Evolutionary conservation across 78 protist species (phyloP).

Genomic region (Cavenderia fasciculata): DNA sequence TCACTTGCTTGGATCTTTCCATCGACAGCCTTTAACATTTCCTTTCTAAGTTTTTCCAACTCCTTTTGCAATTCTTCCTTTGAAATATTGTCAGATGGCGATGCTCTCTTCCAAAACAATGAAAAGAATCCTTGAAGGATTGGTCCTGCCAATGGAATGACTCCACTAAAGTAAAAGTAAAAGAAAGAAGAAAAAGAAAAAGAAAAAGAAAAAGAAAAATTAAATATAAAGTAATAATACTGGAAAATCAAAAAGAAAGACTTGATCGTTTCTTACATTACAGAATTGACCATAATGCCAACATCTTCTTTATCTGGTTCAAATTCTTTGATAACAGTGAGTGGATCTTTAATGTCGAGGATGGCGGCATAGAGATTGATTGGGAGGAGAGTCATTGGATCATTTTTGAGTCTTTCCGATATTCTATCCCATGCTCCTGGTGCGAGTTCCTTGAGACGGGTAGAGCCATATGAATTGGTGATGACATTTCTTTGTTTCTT

Average conservation of each 20-base stretch:
- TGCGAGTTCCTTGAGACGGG: not conserved
- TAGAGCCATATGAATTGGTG: not conserved
- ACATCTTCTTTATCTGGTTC: constrained; percentile 20
- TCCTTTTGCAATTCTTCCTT: not conserved
- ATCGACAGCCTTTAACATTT: no score
- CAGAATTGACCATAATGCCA: not conserved
- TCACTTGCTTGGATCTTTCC: no score
- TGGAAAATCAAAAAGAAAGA: no score
- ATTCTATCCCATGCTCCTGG: not conserved
- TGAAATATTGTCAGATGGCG: not conserved
- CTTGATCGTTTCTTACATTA: not conserved
- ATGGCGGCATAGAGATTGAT: not conserved
- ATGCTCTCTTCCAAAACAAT: not conserved
- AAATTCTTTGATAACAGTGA: not conserved
- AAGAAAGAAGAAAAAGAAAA: no score
- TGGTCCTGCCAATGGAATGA: constrained; percentile 1
- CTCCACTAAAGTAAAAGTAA: constrained; percentile 10
- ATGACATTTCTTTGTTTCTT: no score
- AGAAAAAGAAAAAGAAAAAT: not conserved
- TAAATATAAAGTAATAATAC: not conserved
- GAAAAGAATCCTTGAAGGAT: not conserved
- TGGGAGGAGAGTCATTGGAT: not conserved
- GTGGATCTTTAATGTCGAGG: constrained; percentile 16
- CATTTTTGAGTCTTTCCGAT: not conserved
- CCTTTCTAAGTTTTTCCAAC: not conserved